Base-by-base conservation (phyloP, 805 yeast genomes). In the Metschnikowia bowlesiae region DNA sequence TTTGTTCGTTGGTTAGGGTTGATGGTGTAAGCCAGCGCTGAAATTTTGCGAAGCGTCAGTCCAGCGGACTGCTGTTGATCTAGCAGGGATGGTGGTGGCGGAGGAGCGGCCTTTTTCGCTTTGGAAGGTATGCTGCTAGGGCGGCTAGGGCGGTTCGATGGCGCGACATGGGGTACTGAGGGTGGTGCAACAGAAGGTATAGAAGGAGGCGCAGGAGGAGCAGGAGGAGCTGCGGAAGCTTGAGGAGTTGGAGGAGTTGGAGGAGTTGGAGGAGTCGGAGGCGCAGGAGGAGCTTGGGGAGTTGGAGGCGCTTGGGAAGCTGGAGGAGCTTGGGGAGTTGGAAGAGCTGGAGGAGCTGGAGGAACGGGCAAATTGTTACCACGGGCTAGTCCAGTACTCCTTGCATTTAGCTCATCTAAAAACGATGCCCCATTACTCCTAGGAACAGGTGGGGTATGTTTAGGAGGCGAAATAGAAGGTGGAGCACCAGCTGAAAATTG, bases 21-120 rank as follows among this genome's bases (percentile, higher is more conserved):
- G 50, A 84, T 82, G 0, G 89, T 84, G 62, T 84, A 84, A 1
- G 84, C 76, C 59, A 85, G 81, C 0, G 84, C 82, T 47, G 84
- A 84, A 22, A 84, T 79, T 50, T 80, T 80, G 39, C 89, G 71
- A 53, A 83, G 67, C 49, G 76, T 73, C 42, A 76, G 67, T 0
- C 84, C 84, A 1, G 73, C 74, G 16, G 64, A 56, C 57, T 78
- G 81, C 53, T 75, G 77, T 44, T 63, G 68, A 13, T 75, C 68
- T 51, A 75, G 61, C 46, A 54, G 55, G 47, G 51, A 51, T 33
- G 56, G 61, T 38, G 61, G 61, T 42, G 66, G 67, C n/a, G 58
- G 69, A 29, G 58, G 67, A 33, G 76, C 66, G 2, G 62, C 51
- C 49, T 68, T 67, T 45, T 58, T 63, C 16, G 58, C 31, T 43